Evolutionary conservation across 345 rosid genomes (phyloP), one percentile per base, ranked within the genome.

Genomic region (Lepidium sativum): DNA sequence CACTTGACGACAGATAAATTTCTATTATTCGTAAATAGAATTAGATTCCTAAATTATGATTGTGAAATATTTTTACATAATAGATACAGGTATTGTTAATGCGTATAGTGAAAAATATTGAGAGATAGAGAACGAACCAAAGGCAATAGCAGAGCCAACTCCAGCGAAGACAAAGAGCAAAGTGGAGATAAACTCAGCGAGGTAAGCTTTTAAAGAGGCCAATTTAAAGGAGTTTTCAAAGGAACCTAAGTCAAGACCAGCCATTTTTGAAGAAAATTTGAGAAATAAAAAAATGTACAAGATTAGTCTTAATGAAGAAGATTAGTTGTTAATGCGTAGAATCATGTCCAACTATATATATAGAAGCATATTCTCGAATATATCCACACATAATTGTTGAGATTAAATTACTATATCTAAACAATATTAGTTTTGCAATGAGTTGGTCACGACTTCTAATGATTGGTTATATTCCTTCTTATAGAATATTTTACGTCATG

Each of bases 151-250:
- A 4, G 95, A 90, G 39, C 97, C 95, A 72, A 88, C 96, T 6
- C 96, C 96, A 12, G 92, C 92, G 41, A 88, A 88, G 67, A 88
- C 96, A 47, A 89, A 89, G 88, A 90, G 78, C 71, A 90, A 67
- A 54, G 97, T 90, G n/a, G 95, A 90, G 82, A 90, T 90, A 60
- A 90, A 90, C 81, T 90, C 97, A n/a, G 97, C 87, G 14, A 90
- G 83, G 57, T 90, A 85, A 55, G 95, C 90, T 62, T 77, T 90
- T 51, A 90, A 27, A 39, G 95, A 73, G 42, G 67, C 82, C 44
- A 82, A 63, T 65, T 89, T 84, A 69, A 85, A 87, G 10, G 95
- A 77, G 54, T 90, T 88, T 59, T 79, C 86, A 32, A 78, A 84
- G 16, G 92, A 80, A 59, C 96, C 96, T 11, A 87, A 83, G 37